A percentile compares a stretch with the other conserved stretches of the same genome.
Conservation (phyloP, 805 yeast species). For the Jamesozyma lodderae region DNA sequence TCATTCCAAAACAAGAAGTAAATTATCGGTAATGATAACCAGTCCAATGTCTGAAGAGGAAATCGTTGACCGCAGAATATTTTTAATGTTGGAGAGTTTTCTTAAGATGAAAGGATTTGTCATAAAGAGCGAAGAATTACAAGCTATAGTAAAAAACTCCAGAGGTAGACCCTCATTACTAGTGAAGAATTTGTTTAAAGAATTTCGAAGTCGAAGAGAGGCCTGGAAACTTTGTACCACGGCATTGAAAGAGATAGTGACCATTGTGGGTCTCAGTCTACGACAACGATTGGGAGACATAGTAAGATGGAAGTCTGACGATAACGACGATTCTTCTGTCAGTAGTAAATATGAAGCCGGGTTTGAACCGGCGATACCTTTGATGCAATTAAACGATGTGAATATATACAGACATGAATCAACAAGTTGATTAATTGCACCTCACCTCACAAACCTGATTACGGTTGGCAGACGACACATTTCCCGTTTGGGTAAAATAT, state of each 20-base stretch:
- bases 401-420: not conserved
- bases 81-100: constrained; percentile 36
- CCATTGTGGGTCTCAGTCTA: constrained; percentile 13
- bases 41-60: constrained; percentile 34
- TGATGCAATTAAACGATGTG: not conserved
- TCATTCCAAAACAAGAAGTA: constrained; percentile 31
- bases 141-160: constrained; percentile 32
- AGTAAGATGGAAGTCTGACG: no score
- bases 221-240: constrained; percentile 30
- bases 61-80: constrained; percentile 29
- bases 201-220: constrained; percentile 37
- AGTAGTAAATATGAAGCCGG: not conserved
- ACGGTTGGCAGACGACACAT: not conserved
- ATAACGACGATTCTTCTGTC: no score
- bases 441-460: no score
- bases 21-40: constrained; percentile 35
- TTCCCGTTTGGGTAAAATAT: not conserved
- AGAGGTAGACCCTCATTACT: constrained; percentile 33
- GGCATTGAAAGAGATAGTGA: constrained; percentile 31
- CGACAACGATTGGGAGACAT: constrained; percentile 5
- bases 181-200: constrained; percentile 35
- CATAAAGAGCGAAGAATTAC: constrained; percentile 34
- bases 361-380: not conserved
- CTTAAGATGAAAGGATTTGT: constrained; percentile 41
- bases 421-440: no score